A percentile compares a stretch with the other conserved stretches of the same genome.
These are phyloP conservation scores for Polychaeton citri DNA, from an alignment of 2,329 filamentous ascomycete genomes.

Conservation along the genomic window DNA sequence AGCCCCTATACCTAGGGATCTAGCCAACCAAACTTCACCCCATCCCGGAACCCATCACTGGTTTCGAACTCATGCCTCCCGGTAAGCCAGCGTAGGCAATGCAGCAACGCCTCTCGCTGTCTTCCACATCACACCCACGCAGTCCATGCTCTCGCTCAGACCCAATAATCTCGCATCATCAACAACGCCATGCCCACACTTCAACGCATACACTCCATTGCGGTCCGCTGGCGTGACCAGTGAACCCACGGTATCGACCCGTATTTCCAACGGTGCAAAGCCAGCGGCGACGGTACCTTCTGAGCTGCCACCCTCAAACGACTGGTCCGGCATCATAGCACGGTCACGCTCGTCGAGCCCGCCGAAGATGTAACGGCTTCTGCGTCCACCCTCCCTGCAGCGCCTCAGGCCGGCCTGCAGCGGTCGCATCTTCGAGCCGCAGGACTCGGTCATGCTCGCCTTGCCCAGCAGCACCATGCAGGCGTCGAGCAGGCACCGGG, in stretches of 20 bases:
- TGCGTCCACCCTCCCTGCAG: slow-evolving; percentile 26
- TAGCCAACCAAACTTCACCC: too few species aligned
- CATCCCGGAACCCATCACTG: too few species aligned
- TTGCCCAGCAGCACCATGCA: slow-evolving; percentile 32
- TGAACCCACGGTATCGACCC: slow-evolving; percentile 4
- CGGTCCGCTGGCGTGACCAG: too few species aligned
- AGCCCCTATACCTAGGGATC: too few species aligned
- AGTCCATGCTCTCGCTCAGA: too few species aligned
- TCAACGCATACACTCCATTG: too few species aligned
- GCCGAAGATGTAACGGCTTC: slow-evolving; percentile 24
- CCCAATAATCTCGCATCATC: too few species aligned
- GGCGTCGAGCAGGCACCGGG: slow-evolving; percentile 23
- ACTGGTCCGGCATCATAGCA: slow-evolving; percentile 14
- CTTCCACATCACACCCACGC: too few species aligned
- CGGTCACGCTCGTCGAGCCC: slow-evolving; percentile 10
- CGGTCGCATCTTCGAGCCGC: slow-evolving; percentile 23
- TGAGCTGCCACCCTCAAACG: slow-evolving; percentile 25
- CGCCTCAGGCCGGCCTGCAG: slow-evolving; percentile 25
- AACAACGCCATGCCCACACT: too few species aligned
- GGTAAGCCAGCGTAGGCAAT: too few species aligned
- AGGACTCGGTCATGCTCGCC: slow-evolving; percentile 28
- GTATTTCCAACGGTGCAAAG: slow-evolving; percentile 25
- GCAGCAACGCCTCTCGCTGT: too few species aligned
- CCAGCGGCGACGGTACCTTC: slow-evolving; percentile 27
- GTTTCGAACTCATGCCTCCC: too few species aligned